Evolutionary conservation across 768 basidiomycete species (phyloP).

Genomic region (Agaricus sinodeliciosus): DNA sequence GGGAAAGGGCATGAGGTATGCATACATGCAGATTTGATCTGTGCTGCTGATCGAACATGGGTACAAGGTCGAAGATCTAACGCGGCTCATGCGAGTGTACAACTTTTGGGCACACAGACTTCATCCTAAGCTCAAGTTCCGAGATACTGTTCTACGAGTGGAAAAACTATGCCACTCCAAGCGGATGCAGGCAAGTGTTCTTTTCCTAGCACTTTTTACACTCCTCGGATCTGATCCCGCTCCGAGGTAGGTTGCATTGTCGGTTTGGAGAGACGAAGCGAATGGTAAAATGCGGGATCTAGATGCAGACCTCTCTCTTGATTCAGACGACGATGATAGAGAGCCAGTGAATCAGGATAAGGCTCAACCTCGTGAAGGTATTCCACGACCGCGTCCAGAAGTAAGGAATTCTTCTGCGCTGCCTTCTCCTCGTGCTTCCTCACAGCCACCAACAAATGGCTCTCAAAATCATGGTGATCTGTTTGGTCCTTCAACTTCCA

Average conservation of each 20-base stretch:
- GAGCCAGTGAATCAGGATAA: constrained; percentile 10
- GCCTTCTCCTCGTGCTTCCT: constrained; percentile 16
- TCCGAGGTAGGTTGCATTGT: constrained; percentile 49
- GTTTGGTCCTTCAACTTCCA: constrained; percentile 6
- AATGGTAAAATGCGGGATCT: constrained; percentile 23
- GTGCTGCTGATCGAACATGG: background rate
- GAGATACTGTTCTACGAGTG: constrained; percentile 77
- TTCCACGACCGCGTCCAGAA: background rate
- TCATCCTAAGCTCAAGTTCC: constrained; percentile 85
- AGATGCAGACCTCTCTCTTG: constrained; percentile 10
- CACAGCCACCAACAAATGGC: constrained; percentile 17
- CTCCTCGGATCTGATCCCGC: background rate
- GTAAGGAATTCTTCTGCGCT: constrained; percentile 1
- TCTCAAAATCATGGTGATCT: constrained; percentile 14
- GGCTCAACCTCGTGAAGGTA: background rate
- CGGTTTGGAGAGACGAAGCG: constrained; percentile 75
- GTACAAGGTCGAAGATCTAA: constrained; percentile 70
- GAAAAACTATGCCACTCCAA: constrained; percentile 86
- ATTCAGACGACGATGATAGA: constrained; percentile 15
- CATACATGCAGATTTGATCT: background rate
- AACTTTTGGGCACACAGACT: constrained; percentile 94
- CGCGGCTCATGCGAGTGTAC: constrained; percentile 74
- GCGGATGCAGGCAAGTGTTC: constrained; percentile 68
- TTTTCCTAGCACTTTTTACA: background rate
- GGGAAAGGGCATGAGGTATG: constrained; percentile 92